Percentiles rank a stretch among this genome's conserved stretches.
Conservation (phyloP, 225 moss, liverwort and hornwort genomes). For the Marchantia paleacea region DNA sequence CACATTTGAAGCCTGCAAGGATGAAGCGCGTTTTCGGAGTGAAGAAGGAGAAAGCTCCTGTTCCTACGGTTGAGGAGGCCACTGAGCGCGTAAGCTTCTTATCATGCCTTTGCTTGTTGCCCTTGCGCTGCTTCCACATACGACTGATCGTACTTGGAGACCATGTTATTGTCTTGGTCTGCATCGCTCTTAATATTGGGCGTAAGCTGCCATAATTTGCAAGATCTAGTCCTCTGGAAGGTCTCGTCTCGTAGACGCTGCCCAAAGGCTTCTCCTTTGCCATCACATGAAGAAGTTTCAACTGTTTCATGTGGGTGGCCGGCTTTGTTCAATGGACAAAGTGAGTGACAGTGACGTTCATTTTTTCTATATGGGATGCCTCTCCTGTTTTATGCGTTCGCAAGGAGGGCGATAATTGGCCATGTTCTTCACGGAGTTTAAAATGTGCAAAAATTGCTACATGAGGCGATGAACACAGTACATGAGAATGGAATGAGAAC, state of each 20-base stretch:
- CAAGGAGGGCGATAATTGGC: too few relatives aligned
- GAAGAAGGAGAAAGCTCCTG: conserved; percentile 83
- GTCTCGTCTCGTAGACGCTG: not conserved
- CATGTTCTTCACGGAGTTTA: not conserved
- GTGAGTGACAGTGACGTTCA: too few relatives aligned
- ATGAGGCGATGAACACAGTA: not conserved
- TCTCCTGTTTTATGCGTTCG: too few relatives aligned
- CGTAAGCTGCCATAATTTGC: not conserved
- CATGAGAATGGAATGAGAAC: not conserved
- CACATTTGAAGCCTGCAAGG: not conserved
- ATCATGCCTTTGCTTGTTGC: not conserved
- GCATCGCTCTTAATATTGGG: not conserved
- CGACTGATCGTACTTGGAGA: not conserved
- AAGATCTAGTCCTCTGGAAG: not conserved
- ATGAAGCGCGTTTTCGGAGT: conserved; percentile 96
- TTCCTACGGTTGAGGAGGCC: conserved; percentile 89
- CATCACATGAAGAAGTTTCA: too few relatives aligned
- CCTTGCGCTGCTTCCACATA: not conserved
- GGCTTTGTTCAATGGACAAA: too few relatives aligned
- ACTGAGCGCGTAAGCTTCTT: conserved; percentile 64
- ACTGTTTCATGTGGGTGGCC: too few relatives aligned
- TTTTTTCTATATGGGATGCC: too few relatives aligned
- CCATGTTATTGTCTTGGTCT: too few relatives aligned
- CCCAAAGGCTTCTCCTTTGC: too few relatives aligned
- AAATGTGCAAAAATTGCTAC: not conserved